Evolutionary conservation across 2,329 filamentous ascomycete genomes (phyloP).

Genomic region (Sporothrix inflata): DNA sequence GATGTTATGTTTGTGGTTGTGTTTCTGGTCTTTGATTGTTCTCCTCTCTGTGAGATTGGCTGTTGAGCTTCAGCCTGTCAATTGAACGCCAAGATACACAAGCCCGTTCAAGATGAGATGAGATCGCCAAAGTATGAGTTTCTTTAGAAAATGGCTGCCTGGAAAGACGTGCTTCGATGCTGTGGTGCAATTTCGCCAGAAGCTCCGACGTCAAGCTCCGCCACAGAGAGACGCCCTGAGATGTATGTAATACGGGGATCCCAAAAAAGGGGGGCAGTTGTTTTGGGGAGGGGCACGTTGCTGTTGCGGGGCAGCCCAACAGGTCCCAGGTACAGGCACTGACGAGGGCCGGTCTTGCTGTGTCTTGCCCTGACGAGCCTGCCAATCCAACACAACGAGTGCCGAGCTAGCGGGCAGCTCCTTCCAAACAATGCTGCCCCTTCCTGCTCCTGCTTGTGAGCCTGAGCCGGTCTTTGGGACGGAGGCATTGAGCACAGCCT

Average conservation of each 20-base stretch:
- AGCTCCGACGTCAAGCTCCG: slow-evolving; percentile 22
- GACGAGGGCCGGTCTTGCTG: neutral
- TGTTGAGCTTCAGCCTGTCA: neutral
- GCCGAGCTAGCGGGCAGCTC: neutral
- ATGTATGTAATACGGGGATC: neutral
- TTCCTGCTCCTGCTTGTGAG: neutral
- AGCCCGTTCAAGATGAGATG: neutral
- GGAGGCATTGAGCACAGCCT: slow-evolving; percentile 25
- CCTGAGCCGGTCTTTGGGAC: neutral
- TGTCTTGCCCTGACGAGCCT: neutral
- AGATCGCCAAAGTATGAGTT: neutral
- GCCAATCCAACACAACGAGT: neutral
- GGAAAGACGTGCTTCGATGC: neutral
- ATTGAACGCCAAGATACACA: neutral
- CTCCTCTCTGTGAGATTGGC: neutral
- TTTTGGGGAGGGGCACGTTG: slow-evolving; percentile 30
- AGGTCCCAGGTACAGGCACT: slow-evolving; percentile 8
- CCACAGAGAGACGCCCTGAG: slow-evolving; percentile 1
- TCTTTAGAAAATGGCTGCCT: neutral
- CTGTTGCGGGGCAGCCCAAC: slow-evolving; percentile 37
- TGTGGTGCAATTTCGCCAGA: neutral
- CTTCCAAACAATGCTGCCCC: neutral
- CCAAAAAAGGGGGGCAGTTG: slow-evolving; percentile 26
- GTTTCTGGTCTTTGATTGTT: neutral
- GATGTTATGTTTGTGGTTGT: neutral